A percentile compares a stretch with the other conserved stretches of the same genome.
Conservation (phyloP, 2,329 filamentous ascomycete genomes). For the Truncatella angustata region DNA sequence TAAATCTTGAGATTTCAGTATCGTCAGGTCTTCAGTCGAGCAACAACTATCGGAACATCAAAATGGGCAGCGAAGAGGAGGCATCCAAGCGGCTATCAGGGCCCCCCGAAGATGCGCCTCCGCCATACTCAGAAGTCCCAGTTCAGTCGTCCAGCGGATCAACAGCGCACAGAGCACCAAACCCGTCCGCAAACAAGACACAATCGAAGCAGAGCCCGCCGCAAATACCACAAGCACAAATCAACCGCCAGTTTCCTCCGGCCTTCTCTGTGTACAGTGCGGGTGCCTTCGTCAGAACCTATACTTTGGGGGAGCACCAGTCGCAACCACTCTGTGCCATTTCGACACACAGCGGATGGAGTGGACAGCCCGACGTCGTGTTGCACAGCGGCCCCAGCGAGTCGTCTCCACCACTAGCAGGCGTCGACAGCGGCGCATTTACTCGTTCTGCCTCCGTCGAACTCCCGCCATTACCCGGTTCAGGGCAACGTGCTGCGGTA, state of each 20-base stretch:
- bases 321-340: slow-evolving; percentile 18
- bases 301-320: slow-evolving; percentile 19
- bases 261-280: not conserved
- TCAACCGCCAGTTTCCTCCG: slow-evolving; percentile 4
- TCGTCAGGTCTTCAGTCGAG: not conserved
- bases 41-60: not conserved
- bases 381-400: slow-evolving; percentile 17
- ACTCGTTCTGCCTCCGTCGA: not conserved
- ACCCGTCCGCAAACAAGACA: not conserved
- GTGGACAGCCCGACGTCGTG: slow-evolving; percentile 16
- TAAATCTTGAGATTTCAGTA: too few relatives aligned
- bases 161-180: not conserved
- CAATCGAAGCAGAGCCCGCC: not conserved
- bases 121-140: not conserved
- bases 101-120: slow-evolving; percentile 1
- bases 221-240: not conserved
- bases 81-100: not conserved
- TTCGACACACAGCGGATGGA: slow-evolving; percentile 14
- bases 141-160: not conserved
- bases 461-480: slow-evolving; percentile 5
- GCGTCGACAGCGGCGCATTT: not conserved
- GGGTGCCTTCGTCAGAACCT: slow-evolving; percentile 8
- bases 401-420: slow-evolving; percentile 17
- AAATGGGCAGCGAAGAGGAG: not conserved
- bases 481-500: not conserved